phyloP scores from a whole-genome alignment of 768 basidiomycete genomes.

The Leccinum olivaceopallidum region DNA sequence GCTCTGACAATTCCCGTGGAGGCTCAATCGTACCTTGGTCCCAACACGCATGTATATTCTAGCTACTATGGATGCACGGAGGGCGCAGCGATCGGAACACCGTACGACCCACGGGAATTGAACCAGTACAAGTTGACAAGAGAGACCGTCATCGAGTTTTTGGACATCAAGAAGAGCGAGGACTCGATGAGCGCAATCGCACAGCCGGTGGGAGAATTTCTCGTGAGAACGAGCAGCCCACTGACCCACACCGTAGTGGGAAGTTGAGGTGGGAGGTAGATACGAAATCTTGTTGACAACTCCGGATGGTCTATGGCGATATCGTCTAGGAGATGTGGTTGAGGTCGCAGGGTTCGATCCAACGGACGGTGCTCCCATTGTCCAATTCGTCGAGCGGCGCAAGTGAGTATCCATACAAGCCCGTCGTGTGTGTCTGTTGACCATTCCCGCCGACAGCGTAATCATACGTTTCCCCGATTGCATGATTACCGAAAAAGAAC shows the following conservation, averaged over 20 bases:
- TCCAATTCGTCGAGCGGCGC: not conserved
- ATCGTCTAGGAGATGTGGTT: not conserved
- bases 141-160: not conserved
- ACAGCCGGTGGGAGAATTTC: not conserved
- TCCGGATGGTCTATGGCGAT: not conserved
- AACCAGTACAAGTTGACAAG: not conserved
- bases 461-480: not conserved
- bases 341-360: not conserved
- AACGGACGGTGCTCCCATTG: not conserved
- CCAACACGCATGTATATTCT: not conserved
- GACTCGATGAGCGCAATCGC: not conserved
- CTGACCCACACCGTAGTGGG: not conserved
- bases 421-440: not conserved
- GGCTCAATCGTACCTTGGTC: not conserved
- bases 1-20: not conserved
- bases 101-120: not conserved
- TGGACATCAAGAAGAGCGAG: not conserved
- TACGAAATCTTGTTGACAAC: not conserved
- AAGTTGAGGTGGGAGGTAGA: not conserved
- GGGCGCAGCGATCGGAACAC: not conserved
- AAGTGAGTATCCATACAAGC: not conserved
- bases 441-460: not conserved
- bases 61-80: not conserved
- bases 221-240: not conserved
- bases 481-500: not conserved